A percentile compares a stretch with the other conserved stretches of the same genome.
Conservation (phyloP, 352 stramenopile species). For the Saprolegnia parasitica region DNA sequence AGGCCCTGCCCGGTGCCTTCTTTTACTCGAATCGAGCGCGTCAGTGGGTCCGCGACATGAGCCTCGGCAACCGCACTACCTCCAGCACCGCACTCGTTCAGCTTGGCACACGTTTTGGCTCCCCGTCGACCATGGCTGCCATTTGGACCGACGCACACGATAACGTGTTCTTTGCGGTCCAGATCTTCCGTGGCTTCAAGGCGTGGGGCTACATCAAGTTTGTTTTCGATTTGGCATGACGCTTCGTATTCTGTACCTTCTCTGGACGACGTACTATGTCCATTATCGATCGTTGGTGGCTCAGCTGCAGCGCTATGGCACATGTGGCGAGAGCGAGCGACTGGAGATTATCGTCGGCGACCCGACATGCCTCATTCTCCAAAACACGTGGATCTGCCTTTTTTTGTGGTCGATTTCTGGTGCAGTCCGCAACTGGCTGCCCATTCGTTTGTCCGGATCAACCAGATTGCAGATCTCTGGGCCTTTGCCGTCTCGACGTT, state of each 20-base stretch:
- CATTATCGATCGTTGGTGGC: background rate
- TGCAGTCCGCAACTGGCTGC: background rate
- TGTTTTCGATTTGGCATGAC: background rate
- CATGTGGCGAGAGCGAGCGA: background rate
- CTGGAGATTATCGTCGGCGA: conserved; percentile 17
- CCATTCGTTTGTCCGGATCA: conserved; percentile 7
- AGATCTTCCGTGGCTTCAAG: background rate
- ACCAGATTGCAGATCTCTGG: background rate
- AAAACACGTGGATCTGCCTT: conserved; percentile 9
- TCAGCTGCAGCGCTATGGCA: background rate
- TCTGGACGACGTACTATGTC: background rate
- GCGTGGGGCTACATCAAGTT: background rate
- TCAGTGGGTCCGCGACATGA: background rate
- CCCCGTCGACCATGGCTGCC: background rate
- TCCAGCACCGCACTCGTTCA: background rate
- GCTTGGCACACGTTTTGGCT: background rate
- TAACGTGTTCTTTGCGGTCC: background rate
- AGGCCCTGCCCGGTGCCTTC: background rate
- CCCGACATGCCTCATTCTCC: conserved; percentile 6
- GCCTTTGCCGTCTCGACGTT: background rate
- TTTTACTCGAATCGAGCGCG: conserved; percentile 10
- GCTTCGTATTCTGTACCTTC: background rate
- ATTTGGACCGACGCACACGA: background rate
- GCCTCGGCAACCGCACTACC: background rate
- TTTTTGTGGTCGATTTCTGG: conserved; percentile 21